Evolutionary conservation across 805 yeast genomes (phyloP).

Genomic region (Metschnikowia kunwiensis): DNA sequence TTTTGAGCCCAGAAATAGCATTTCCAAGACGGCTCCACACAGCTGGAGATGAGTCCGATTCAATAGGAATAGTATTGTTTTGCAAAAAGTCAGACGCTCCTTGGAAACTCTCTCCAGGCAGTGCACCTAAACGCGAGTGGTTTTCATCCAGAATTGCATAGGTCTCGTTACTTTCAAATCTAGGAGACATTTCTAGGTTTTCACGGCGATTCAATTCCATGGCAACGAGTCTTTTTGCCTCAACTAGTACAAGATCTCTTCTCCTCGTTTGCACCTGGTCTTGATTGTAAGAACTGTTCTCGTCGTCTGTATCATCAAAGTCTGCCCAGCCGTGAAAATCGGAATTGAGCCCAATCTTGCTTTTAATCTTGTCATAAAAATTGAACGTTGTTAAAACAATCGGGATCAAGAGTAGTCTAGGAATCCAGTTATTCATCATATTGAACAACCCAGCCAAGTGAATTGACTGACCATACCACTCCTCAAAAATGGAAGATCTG

Average conservation of each 20-base stretch:
- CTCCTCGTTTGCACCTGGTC: slow-evolving; percentile 25
- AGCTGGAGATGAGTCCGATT: background rate
- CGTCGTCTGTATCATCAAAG: slow-evolving; percentile 29
- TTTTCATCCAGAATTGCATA: too few species aligned
- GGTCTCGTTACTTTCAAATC: too few species aligned
- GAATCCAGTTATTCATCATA: slow-evolving; percentile 69
- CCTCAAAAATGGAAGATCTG: slow-evolving; percentile 56
- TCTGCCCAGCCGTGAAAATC: slow-evolving; percentile 41
- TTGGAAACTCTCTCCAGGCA: too few species aligned
- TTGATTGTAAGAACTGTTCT: slow-evolving; percentile 8
- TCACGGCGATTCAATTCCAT: slow-evolving; percentile 32
- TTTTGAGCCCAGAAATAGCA: slow-evolving; percentile 23
- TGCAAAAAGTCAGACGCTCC: too few species aligned
- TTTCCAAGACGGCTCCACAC: slow-evolving; percentile 31
- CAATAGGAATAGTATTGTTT: background rate
- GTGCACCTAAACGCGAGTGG: too few species aligned
- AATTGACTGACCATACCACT: slow-evolving; percentile 72
- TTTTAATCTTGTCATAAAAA: slow-evolving; percentile 60
- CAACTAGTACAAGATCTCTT: slow-evolving; percentile 37
- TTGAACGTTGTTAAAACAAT: slow-evolving; percentile 60
- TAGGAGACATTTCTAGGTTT: too few species aligned
- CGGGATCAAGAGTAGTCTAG: slow-evolving; percentile 72
- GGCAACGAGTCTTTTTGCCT: slow-evolving; percentile 40
- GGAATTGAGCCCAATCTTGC: slow-evolving; percentile 33
- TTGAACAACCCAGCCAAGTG: slow-evolving; percentile 73